Evolutionary conservation across 129 eudicot species (phyloP).

Genomic region (Centrapalus pauciflorus): DNA sequence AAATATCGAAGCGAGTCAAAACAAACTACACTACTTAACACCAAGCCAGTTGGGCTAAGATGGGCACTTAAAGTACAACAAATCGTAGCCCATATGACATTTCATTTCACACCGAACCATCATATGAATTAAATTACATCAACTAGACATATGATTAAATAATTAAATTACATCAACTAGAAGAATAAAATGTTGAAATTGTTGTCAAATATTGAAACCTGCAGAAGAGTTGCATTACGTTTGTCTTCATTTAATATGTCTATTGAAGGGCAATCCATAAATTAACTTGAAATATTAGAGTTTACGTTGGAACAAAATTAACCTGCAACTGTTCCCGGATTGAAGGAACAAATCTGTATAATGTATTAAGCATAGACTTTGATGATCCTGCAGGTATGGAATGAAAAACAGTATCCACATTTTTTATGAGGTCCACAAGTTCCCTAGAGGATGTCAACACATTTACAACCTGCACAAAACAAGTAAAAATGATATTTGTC

Average conservation of each 20-base stretch:
- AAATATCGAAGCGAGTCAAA: not conserved
- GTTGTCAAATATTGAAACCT: not conserved
- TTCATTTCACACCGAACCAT: not conserved
- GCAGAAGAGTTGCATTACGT: slow-evolving; percentile 7
- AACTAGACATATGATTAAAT: no score
- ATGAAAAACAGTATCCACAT: slow-evolving; percentile 65
- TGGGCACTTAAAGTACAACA: no score
- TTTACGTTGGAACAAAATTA: not conserved
- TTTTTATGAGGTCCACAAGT: slow-evolving; percentile 67
- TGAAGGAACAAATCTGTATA: slow-evolving; percentile 57
- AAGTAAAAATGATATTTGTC: not conserved
- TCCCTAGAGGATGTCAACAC: slow-evolving; percentile 67
- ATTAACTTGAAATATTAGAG: not conserved
- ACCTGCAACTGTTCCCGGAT: slow-evolving; percentile 89
- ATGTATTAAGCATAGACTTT: slow-evolving; percentile 41
- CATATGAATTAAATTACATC: not conserved
- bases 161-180: not conserved
- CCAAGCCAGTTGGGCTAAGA: not conserved
- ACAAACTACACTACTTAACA: not conserved
- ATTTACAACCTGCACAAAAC: slow-evolving; percentile 51
- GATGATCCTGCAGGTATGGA: slow-evolving; percentile 54
- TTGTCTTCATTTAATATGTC: not conserved
- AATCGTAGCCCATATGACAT: not conserved
- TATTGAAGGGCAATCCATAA: not conserved
- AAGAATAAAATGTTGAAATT: not conserved